These are phyloP conservation scores for Alternaria triticina DNA, from an alignment of 2,329 filamentous ascomycete genomes.

Conservation along the genomic window DNA sequence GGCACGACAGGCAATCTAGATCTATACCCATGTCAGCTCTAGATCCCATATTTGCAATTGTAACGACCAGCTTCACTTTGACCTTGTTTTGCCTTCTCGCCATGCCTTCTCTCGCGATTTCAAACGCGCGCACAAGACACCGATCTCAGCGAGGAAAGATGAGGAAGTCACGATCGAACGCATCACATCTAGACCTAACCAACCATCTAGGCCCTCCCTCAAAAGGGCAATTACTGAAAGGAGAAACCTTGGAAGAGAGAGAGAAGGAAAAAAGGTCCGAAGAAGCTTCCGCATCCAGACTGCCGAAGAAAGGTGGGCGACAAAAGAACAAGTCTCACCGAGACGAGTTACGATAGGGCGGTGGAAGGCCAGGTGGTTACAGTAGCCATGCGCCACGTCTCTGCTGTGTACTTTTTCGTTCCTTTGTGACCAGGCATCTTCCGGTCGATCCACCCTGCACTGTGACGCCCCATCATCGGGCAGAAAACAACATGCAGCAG, in stretches of 20 bases:
- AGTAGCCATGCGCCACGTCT: not conserved
- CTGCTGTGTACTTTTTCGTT: not conserved
- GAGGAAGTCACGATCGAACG: not conserved
- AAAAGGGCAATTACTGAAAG: not conserved
- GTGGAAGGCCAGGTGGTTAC: not conserved
- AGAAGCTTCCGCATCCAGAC: not conserved
- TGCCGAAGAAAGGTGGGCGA: not conserved
- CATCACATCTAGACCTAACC: not conserved
- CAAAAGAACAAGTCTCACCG: not conserved
- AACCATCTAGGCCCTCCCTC: not conserved
- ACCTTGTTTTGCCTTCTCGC: not conserved
- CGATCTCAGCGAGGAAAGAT: not conserved
- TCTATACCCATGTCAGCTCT: not conserved
- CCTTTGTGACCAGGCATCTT: not conserved
- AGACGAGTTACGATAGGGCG: not conserved
- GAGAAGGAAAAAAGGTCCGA: conserved; percentile 1
- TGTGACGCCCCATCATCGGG: not conserved
- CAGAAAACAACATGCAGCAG: not conserved
- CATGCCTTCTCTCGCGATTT: not conserved
- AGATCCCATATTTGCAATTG: not conserved
- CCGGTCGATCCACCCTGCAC: not conserved
- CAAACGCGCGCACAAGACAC: not conserved
- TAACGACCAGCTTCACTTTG: not conserved
- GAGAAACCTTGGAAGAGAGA: not conserved
- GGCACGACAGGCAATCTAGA: not conserved